These are phyloP conservation scores for Mortierella sp. DNA, from an alignment of 371 early-diverging fungal genomes.

Conservation along the genomic window DNA sequence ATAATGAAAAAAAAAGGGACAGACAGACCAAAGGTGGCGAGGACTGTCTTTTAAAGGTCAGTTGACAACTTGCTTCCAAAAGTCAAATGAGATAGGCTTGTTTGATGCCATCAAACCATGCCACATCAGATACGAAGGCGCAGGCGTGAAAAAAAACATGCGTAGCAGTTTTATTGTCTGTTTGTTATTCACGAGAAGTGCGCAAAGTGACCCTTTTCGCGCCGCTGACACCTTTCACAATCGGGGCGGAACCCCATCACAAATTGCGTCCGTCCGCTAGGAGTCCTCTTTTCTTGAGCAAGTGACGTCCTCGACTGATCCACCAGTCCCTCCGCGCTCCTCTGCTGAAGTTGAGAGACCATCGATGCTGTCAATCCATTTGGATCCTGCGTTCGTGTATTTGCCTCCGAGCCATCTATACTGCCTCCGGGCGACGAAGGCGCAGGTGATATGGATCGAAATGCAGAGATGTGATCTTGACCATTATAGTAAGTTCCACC, in stretches of 20 bases:
- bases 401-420: not conserved
- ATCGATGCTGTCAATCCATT: not conserved
- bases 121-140: not conserved
- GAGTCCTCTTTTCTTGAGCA: not conserved
- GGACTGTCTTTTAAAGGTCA: slow-evolving; percentile 6
- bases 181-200: slow-evolving; percentile 31
- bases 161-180: not conserved
- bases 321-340: not conserved
- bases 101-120: slow-evolving; percentile 9
- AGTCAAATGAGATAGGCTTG: not conserved
- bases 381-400: not conserved
- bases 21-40: not conserved
- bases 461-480: not conserved
- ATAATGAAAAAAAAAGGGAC: slow-evolving; percentile 9
- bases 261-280: slow-evolving; percentile 19
- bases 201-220: slow-evolving; percentile 57
- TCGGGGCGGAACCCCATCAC: slow-evolving; percentile 57
- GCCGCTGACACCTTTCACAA: slow-evolving; percentile 55
- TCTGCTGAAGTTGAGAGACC: not conserved
- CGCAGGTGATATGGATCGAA: slow-evolving; percentile 35
- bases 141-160: not conserved
- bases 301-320: not conserved
- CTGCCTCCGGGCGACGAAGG: slow-evolving; percentile 35
- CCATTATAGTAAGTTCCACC: not conserved
- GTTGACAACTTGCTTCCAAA: not conserved